Evolutionary conservation across 139 green algal genomes (phyloP), one percentile per base, ranked within the genome.

Genomic region (Spirogloea muscicola): DNA sequence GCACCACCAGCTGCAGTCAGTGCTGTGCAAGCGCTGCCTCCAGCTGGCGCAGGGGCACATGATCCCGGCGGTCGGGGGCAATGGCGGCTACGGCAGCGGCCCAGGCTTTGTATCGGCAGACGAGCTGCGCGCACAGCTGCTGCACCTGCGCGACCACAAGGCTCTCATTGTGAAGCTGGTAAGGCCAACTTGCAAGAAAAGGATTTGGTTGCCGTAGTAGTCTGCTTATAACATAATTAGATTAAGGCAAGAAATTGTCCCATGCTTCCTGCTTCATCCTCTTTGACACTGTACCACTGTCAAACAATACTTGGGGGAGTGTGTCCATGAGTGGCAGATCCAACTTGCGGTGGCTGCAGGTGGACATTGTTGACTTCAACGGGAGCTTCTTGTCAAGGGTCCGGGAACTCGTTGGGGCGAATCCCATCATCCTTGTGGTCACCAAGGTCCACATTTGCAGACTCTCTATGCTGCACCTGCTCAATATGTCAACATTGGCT

Each of bases 361-460:
- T 96, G 44, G 93, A 98, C 81, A 70, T 97, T 37, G 61, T 91
- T 55, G 93, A 98, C 80, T 86, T 84, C 1, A 84, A 74, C 3
- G 92, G 92, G 25, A 92, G 68, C 67, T 85, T 93, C 18, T 74
- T 95, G 48, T 71, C 57, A 1, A 74, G 83, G 1, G 86, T 96
- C 31, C 82, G 94, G 4, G 89, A 96, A 67, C 78, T 98, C 48
- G 88, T 96, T 21, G 91, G 93, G 3, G 64, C 48, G 34, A 98
- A 98, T 77, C 93, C 93, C n/a, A 88, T 98, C 25, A 59, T 97
- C 16, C 60, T 96, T 39, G 79, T 98, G 1, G 92, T 89, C 60
- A 97, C 92, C 34, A 97, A 97, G 84, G 68, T 77, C 57, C 2
- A 82, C 89, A n/a, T n/a, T n/a, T n/a, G n/a, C n/a, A n/a, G n/a